Evolutionary conservation across 805 yeast genomes (phyloP), one percentile per base, ranked within the genome.

Genomic region (Wickerhamiella parazyma): DNA sequence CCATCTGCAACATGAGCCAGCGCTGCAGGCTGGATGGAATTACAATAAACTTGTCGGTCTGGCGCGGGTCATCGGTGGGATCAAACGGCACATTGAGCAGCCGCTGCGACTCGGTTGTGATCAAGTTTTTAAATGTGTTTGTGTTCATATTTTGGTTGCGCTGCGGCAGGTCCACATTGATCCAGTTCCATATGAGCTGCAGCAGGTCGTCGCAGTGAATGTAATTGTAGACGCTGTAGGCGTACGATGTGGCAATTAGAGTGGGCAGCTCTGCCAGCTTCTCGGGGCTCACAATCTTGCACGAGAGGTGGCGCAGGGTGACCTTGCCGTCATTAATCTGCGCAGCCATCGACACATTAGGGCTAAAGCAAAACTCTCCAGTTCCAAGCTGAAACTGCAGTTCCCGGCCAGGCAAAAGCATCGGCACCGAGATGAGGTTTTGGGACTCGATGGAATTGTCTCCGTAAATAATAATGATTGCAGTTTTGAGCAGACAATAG

Each of bases 21-120:
- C 80, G 70, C 54, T 83, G 94, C 42, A 82, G 65, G 1, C 56
- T 54, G 1, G 91, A 85, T 10, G 89, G 89, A 52, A 77, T 78
- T 16, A 78, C 78, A 33, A 84, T 62, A 48, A 83, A 65, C 54
- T 78, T 77, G 54, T 84, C 95, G 2, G 80, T 76, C 39, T 78
- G 46, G 14, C 45, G 80, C 17, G 54, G 55, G 44, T 83, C 94
- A 43, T 75, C 73, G 6, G 77, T 71, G 38, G 76, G 73, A 54
- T 80, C 82, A 43, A 84, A 67, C 25, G 76, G 74, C 53, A 84
- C 77, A 53, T 76, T 80, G 48, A 85, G 70, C 0, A 91, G 77
- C n/a, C 76, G 62, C 55, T 84, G 93, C 2, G 78, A 68, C 55
- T 85, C 94, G 44, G 72, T 66, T 14, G 80, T 56, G 2, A 79